Evolutionary conservation across 768 basidiomycete genomes (phyloP), one percentile per base, ranked within the genome.

Genomic region (Russula sp.): DNA sequence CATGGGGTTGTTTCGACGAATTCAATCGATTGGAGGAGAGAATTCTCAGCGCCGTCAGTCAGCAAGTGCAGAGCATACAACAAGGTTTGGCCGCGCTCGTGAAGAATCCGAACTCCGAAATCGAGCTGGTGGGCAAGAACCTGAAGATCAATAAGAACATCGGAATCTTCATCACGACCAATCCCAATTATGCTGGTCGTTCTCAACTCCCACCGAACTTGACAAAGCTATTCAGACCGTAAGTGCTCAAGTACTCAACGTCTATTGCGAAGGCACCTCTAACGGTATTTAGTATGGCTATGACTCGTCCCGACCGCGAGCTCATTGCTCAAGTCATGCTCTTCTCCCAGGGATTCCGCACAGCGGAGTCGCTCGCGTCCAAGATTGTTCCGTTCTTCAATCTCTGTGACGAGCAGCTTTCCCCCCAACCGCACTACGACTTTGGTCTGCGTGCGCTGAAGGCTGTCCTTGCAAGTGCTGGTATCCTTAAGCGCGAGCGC

Each of bases 311-410:
- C 28, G 97, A 98, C 75, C 88, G 94, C 64, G 96, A 99, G 74
- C 87, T 99, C 54, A 99, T 99, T 71, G 97, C 97, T 4, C 97
- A 99, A 77, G 97, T 99, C 74, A 94, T 98, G 92, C 79, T 99
- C 52, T 98, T 98, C 80, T 98, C 97, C 22, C 97, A 98, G 79
- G 97, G 97, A 66, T 99, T 98, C 85, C 87, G 97, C 44, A 94
- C 94, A 14, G 97, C 97, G 8, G 97, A 99, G 76, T 89, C 86
- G 0, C 83, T 99, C n/a, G 97, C 97, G 1, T 93, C 93, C 61
- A 98, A 98, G 76, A 92, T 98, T 63, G 97, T 99, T 13, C 97
- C 97, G 0, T 98, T 99, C 81, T 99, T 99, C 83, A 96, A 96
- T 74, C 88, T 99, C 61, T 99, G 97, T 68, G 89, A 94, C 65